Conservation (phyloP, 2,329 filamentous ascomycete species). For the Tolypocladium inflatum region DNA sequence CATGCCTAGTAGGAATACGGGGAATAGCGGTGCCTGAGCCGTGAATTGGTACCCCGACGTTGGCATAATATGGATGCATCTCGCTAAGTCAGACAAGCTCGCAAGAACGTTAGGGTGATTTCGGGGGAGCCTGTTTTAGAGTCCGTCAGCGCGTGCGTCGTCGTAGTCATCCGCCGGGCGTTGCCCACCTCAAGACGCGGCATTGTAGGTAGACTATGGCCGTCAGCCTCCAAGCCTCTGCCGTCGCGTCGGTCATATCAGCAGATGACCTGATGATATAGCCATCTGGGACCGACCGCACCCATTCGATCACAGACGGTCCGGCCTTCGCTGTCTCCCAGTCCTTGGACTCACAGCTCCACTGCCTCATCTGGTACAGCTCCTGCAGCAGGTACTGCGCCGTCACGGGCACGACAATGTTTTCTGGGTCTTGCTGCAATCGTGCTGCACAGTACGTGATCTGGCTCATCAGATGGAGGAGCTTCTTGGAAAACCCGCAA, state of each 20-base stretch:
- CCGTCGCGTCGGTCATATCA: slow-evolving; percentile 29
- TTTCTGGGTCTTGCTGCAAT: slow-evolving; percentile 21
- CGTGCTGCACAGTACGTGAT: slow-evolving; percentile 26
- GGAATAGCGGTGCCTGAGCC: slow-evolving; percentile 30
- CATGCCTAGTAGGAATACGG: slow-evolving; percentile 30
- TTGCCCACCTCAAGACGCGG: slow-evolving; percentile 23
- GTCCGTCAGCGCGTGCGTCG: background rate
- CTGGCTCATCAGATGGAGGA: slow-evolving; percentile 26
- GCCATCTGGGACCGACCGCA: slow-evolving; percentile 12
- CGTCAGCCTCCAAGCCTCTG: slow-evolving; percentile 30
- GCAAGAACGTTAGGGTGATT: slow-evolving; percentile 23
- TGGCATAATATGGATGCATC: slow-evolving; percentile 29
- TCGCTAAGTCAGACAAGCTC: slow-evolving; percentile 22
- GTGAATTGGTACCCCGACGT: slow-evolving; percentile 30
- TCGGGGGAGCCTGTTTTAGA: slow-evolving; percentile 21
- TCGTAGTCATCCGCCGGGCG: background rate
- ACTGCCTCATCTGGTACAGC: slow-evolving; percentile 22
- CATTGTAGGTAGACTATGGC: slow-evolving; percentile 29
- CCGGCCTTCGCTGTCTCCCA: slow-evolving; percentile 10
- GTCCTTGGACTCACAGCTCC: slow-evolving; percentile 19
- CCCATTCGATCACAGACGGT: slow-evolving; percentile 17
- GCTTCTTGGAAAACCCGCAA: slow-evolving; percentile 30
- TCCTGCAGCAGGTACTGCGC: slow-evolving; percentile 16
- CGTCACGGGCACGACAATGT: slow-evolving; percentile 19
- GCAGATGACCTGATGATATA: slow-evolving; percentile 16